Evolutionary conservation across 441 rosid genomes (phyloP).

Genomic region (Corymbia calophylla): DNA sequence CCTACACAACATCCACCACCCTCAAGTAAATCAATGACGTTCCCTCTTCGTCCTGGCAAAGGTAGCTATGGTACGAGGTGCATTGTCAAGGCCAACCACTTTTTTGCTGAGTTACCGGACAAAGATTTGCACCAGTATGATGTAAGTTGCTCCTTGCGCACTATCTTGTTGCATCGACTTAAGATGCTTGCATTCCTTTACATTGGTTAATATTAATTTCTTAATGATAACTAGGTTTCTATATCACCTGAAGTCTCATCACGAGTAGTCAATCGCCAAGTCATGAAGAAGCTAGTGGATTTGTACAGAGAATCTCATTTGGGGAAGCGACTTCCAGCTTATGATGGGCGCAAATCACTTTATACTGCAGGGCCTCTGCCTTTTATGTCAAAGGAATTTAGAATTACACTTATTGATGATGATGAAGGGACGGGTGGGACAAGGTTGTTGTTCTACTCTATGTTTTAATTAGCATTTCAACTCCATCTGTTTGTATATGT

Average conservation of each 20-base stretch:
- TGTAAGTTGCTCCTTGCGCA: conserved; percentile 18
- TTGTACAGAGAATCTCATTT: conserved; percentile 24
- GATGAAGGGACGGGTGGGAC: conserved; percentile 17
- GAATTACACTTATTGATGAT: conserved; percentile 16
- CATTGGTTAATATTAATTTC: not conserved
- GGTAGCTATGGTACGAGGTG: conserved; percentile 36
- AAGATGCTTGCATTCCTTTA: not conserved
- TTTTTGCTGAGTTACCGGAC: conserved; percentile 29
- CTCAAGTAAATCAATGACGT: conserved; percentile 20
- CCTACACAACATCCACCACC: not conserved
- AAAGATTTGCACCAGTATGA: conserved; percentile 38
- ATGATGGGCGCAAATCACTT: conserved; percentile 36
- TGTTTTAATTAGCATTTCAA: not conserved
- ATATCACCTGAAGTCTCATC: conserved; percentile 34
- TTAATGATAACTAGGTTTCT: conserved; percentile 16
- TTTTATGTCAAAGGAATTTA: conserved; percentile 31
- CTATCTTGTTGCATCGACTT: not conserved
- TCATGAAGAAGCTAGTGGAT: conserved; percentile 33
- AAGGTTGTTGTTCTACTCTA: conserved; percentile 10
- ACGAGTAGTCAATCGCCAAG: conserved; percentile 21
- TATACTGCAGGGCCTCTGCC: conserved; percentile 44
- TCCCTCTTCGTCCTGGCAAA: conserved; percentile 27
- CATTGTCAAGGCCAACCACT: conserved; percentile 48
- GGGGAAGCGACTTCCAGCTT: conserved; percentile 43
- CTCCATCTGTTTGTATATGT: not conserved